Conservation (phyloP, 306 rosid genomes). For the Lupinus albus region DNA sequence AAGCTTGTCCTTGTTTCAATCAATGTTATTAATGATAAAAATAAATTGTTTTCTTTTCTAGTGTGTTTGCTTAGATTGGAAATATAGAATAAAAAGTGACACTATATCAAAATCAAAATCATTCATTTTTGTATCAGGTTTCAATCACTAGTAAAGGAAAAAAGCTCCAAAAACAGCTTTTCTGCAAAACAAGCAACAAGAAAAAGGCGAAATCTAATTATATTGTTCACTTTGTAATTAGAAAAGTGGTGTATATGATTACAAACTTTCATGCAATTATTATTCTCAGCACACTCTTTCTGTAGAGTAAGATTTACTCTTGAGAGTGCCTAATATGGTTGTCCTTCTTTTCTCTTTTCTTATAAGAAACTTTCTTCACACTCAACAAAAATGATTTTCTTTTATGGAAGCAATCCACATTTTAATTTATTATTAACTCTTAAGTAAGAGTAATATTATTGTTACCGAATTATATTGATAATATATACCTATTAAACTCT, state of each 20-base stretch:
- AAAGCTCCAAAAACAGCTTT: slow-evolving; percentile 27
- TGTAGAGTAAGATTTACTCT: too few species aligned
- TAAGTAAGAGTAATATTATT: too few species aligned
- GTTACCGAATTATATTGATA: too few species aligned
- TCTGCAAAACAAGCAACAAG: slow-evolving; percentile 29
- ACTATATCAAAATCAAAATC: too few species aligned
- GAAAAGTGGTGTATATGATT: background rate
- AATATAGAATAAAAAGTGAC: too few species aligned
- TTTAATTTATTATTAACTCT: too few species aligned
- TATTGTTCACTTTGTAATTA: too few species aligned
- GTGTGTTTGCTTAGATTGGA: too few species aligned
- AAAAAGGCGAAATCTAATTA: background rate
- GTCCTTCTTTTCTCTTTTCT: slow-evolving; percentile 2
- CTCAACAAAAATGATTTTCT: background rate
- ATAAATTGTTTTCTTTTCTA: slow-evolving; percentile 20
- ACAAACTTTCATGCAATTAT: slow-evolving; percentile 7
- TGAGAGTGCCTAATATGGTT: background rate
- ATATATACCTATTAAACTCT: too few species aligned
- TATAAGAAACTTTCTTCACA: slow-evolving; percentile 8
- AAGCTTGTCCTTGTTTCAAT: slow-evolving; percentile 44
- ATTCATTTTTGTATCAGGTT: too few species aligned
- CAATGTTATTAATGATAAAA: slow-evolving; percentile 40
- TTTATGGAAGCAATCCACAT: background rate
- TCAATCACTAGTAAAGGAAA: too few species aligned
- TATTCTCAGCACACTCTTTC: slow-evolving; percentile 8